Conservation (phyloP, 345 rosid species). For the Eucalyptus camaldulensis region DNA sequence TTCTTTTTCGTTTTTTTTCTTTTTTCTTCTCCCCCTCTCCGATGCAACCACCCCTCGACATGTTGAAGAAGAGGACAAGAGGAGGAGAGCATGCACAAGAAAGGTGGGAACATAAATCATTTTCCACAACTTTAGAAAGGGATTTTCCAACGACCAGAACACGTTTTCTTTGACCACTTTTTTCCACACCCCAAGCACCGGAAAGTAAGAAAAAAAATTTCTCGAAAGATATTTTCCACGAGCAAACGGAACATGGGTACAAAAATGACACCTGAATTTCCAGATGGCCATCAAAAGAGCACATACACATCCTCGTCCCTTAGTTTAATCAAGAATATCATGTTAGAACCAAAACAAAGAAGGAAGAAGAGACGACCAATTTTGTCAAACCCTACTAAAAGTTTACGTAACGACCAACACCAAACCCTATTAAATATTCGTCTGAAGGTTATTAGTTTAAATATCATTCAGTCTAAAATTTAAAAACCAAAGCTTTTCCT, state of each 20-base stretch:
- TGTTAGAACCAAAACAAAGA: background rate
- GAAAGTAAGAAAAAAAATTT: fast-evolving
- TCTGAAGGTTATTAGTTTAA: too few relatives aligned
- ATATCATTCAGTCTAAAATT: too few relatives aligned
- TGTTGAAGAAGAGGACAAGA: background rate
- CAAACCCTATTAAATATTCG: too few relatives aligned
- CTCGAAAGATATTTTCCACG: background rate
- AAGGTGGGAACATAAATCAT: fast-evolving
- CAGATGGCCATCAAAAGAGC: background rate
- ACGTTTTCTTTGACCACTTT: background rate
- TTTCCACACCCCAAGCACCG: background rate
- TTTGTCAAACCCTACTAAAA: background rate
- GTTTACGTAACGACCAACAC: background rate
- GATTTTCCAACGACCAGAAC: fast-evolving
- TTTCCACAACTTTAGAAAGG: too few relatives aligned
- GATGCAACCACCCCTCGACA: background rate
- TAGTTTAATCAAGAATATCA: background rate
- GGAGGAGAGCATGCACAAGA: fast-evolving
- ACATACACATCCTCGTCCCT: background rate
- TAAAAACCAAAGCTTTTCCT: too few relatives aligned
- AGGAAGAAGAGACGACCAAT: background rate
- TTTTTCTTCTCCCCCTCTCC: background rate
- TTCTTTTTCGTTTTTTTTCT: fast-evolving
- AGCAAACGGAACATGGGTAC: fast-evolving
- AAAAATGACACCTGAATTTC: fast-evolving